These are phyloP conservation scores for Leccinum solheimii DNA, from an alignment of 1,284 basidiomycete species.

Conservation along the genomic window DNA sequence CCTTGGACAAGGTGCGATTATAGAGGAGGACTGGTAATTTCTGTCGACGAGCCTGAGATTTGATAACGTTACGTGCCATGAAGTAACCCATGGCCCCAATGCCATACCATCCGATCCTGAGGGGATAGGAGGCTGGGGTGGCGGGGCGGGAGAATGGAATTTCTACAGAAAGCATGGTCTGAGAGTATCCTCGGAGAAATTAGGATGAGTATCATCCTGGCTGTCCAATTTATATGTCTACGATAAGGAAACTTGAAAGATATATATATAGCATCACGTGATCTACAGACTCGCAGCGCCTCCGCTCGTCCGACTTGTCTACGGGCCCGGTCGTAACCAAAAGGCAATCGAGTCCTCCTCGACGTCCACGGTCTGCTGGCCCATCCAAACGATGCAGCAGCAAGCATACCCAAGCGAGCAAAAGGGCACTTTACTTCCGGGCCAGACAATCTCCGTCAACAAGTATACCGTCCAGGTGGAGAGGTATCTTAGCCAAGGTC, in stretches of 20 bases:
- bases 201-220: slow-evolving; percentile 7
- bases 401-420: slow-evolving; percentile 35
- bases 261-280: slow-evolving; percentile 18
- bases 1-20: slow-evolving; percentile 65
- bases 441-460: slow-evolving; percentile 90
- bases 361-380: slow-evolving; percentile 6
- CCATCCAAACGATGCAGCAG: slow-evolving; percentile 34
- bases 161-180: slow-evolving; percentile 19
- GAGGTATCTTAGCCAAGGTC: slow-evolving; percentile 92
- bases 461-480: slow-evolving; percentile 83
- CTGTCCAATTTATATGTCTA: neutral
- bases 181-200: slow-evolving; percentile 3
- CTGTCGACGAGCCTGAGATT: slow-evolving; percentile 37
- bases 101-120: slow-evolving; percentile 63
- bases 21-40: slow-evolving; percentile 59
- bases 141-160: slow-evolving; percentile 63
- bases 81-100: slow-evolving; percentile 69
- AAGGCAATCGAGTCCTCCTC: slow-evolving; percentile 4
- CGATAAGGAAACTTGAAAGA: neutral
- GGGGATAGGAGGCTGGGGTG: slow-evolving; percentile 43
- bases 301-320: neutral
- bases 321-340: neutral
- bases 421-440: slow-evolving; percentile 72
- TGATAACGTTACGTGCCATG: slow-evolving; percentile 78
- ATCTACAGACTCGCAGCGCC: slow-evolving; percentile 1